Evolutionary conservation across 2,329 filamentous ascomycete species (phyloP), one percentile per base, ranked within the genome.

Genomic region (Coniosporium uncinatum): DNA sequence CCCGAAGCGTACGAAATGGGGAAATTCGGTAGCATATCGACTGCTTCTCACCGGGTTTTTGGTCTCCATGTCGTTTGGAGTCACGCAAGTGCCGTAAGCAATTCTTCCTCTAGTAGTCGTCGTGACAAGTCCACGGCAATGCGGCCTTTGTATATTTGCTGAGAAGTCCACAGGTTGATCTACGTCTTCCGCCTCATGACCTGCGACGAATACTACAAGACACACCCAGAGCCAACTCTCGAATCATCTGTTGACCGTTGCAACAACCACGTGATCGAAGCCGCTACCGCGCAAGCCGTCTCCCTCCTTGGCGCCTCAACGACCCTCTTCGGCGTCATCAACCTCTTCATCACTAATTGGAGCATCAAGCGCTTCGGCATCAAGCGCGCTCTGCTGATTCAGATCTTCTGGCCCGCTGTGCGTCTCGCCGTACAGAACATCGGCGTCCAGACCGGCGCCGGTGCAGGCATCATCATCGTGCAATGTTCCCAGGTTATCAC

Each of bases 131-230:
- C 24, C 24, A 29, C 11, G 14, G 18, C 14, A 35, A 11, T 11
- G 14, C 8, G 8, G 16, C 33, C 11, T 35, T 35, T 35, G 11
- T 17, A n/a, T 17, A 11, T 17, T 35, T 8, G 11, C 18, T 19
- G 11, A 11, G 16, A 35, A 11, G 11, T 20, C 14, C 19, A 24
- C 22, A 49, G 46, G 33, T 55, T 75, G 5, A 58, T 84, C 36
- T 84, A 83, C 57, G 79, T 82, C 19, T 85, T 87, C 50, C 79
- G 80, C 43, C 55, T 84, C 2, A 86, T 87, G 81, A 79, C 78
- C 38, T 88, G 83, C 59, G 79, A 87, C 41, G 72, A 75, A 39
- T 88, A 79, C 56, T 88, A 86, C 59, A 63, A 70, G 27, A 64
- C 65, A 3, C 75, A 85, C 51, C 69, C 74, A 13, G 68, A 71